phyloP scores from a whole-genome alignment of 2,329 filamentous ascomycete genomes.

The Clarireedia hainanense region DNA sequence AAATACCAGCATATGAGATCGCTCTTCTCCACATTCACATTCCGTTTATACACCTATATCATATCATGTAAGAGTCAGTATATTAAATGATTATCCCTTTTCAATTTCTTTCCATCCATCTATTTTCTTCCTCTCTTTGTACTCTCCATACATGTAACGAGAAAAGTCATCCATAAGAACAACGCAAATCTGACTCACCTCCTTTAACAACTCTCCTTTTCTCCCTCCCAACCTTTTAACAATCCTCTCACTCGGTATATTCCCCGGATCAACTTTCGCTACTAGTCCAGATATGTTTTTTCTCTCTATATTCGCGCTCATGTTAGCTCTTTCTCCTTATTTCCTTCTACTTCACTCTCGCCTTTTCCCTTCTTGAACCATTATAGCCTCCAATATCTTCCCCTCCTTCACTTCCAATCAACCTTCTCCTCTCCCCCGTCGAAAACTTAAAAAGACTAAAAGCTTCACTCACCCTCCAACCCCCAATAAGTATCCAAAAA shows the following conservation, averaged over 20 bases:
- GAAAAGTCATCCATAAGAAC: background rate
- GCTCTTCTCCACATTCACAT: constrained; percentile 1
- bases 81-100: no score
- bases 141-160: background rate
- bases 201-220: constrained; percentile 11
- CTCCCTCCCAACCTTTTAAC: constrained; percentile 15
- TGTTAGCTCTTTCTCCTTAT: background rate
- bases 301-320: constrained; percentile 7
- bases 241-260: constrained; percentile 15
- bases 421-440: no score
- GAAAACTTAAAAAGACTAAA: background rate
- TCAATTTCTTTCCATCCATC: background rate
- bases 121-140: background rate
- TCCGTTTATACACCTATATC: background rate
- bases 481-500: constrained; percentile 20
- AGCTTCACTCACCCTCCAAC: constrained; percentile 8
- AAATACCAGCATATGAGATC: constrained; percentile 18
- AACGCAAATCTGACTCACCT: background rate
- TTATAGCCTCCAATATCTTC: background rate
- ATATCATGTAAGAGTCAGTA: background rate
- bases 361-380: background rate
- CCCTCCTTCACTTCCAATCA: background rate
- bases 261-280: constrained; percentile 15
- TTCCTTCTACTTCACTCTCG: background rate
- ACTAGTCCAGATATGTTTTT: constrained; percentile 16